Evolutionary conservation across 164 flowering plant genomes (phyloP), one percentile per base, ranked within the genome.

Genomic region (Berberis vulgaris): DNA sequence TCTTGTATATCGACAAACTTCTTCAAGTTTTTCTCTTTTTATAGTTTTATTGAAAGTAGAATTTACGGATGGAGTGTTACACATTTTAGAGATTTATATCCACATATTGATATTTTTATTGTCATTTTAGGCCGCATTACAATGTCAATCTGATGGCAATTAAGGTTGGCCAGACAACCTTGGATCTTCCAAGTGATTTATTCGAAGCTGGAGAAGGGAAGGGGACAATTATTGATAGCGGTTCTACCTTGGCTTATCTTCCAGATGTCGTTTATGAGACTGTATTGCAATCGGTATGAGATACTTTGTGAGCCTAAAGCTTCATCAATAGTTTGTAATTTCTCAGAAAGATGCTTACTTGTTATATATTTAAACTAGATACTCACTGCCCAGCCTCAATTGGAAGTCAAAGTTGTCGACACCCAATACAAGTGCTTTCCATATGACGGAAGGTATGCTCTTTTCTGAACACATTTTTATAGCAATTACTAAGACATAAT

Each of bases 241-340:
- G 98, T 52, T 89, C 97, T 69, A 94, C 98, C 41, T 75, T 94
- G 82, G 87, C 97, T 1, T 91, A 91, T 76, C 78, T 94, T 73
- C 89, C 97, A 38, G 72, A 70, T 6, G 73, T 43, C 10, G 76
- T 85, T 67, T 94, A 80, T 67, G 67, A 73, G 0, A 74, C 80
- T 55, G 43, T 94, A 49, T 70, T 86, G 43, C 52, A 1, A 7
- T 59, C 56, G 86, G 93, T 82, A 71, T 47, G 69, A 46, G 2
- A 9, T 39, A 38, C 46, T 45, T 47, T 52, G 0, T 53, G 3
- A 43, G n/a, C 49, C 59, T 3, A 41, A 7, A 26, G 10, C 11
- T 26, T 53, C 45, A 54, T 60, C 69, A 69, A 12, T 13, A 26
- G 40, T 45, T 8, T 55, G 26, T 26, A 26, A 26, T 26, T 50